Base-by-base conservation (phyloP, 2,329 filamentous ascomycete species). In the Penicillium sp. region DNA sequence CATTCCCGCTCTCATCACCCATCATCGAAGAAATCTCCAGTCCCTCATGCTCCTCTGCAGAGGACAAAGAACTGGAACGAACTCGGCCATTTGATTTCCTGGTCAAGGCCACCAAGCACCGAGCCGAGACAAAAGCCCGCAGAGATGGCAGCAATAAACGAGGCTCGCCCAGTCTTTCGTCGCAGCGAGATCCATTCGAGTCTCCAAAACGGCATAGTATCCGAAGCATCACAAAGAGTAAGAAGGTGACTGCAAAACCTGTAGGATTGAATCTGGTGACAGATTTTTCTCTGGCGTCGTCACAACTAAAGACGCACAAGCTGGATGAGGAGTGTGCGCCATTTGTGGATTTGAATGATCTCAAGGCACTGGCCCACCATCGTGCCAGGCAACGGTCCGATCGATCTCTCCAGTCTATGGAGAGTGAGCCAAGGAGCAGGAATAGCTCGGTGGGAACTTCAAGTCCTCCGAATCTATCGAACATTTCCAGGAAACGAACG, bases 231-330 rank as follows among this genome's bases (percentile, higher is more conserved):
- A 40, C 49, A 53, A 24, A 53, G 50, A 55, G 49, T 12, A 53
- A 55, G 45, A 65, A 58, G 50, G 63, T 57, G 25, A 42, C 45
- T 1, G 60, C 63, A 25, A 57, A 58, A 29, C 67, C 66, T 1
- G 59, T 69, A 5, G 71, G 69, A 2, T 48, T 75, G 47, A 73
- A 73, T 47, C 50, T 75, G 29, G 64, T 73, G 13, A 74, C 71
- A 9, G 64, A 71, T 48, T 72, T 75, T 47, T 59, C 64, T 0
- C 46, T 51, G 9, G 35, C 52, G 25, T 48, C 49, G 18, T 49
- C 53, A 25, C 51, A 50, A 4, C 47, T 46, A 35, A 47, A 52
- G 4, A 32, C 7, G 29, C 11, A 9, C 52, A 50, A n/a, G 28
- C 47, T 18, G 37, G 29, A 56, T 18, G 40, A 39, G 1, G 35